Conservation (phyloP, 23 red algal genomes). For the Gracilaria vermiculophylla region DNA sequence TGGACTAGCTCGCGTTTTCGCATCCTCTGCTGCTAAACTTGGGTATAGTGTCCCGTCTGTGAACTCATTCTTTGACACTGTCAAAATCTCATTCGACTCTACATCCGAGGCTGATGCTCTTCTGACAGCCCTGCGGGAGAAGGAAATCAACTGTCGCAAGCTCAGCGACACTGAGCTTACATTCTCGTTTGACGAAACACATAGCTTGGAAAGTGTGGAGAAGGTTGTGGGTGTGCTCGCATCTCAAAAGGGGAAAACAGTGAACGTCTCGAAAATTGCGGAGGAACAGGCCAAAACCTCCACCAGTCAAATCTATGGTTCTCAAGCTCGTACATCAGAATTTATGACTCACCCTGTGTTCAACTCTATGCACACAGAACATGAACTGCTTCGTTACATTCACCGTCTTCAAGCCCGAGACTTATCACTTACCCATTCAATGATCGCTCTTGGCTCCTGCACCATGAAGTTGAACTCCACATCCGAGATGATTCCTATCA, state of each 20-base stretch:
- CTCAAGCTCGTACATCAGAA: conserved; percentile 58
- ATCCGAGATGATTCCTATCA: conserved; percentile 91
- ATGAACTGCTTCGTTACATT: conserved; percentile 97
- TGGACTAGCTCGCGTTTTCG: conserved; percentile 82
- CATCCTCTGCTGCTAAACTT: conserved; percentile 39
- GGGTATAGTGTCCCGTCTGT: conserved; percentile 54
- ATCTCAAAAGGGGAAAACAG: conserved; percentile 12
- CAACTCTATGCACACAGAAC: conserved; percentile 94
- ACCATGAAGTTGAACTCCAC: conserved; percentile 99
- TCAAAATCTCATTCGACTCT: conserved; percentile 64
- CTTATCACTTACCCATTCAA: conserved; percentile 94
- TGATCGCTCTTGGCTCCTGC: conserved; percentile 98
- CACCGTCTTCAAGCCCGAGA: conserved; percentile 82
- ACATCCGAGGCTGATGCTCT: conserved; percentile 42
- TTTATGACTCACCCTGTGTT: conserved; percentile 99
- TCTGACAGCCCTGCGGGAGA: conserved; percentile 29
- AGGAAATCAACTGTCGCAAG: conserved; percentile 84
- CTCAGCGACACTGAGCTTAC: conserved; percentile 68
- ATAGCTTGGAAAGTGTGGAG: conserved; percentile 57
- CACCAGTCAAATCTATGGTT: conserved; percentile 11
- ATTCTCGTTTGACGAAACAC: conserved; percentile 98
- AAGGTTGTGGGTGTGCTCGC: conserved; percentile 72
- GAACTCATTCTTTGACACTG: conserved; percentile 88
- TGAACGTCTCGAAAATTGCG: conserved; percentile 31
- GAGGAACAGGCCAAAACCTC: conserved; percentile 33